phyloP scores from a whole-genome alignment of 2,329 filamentous ascomycete genomes.

The Onygenales sp. region DNA sequence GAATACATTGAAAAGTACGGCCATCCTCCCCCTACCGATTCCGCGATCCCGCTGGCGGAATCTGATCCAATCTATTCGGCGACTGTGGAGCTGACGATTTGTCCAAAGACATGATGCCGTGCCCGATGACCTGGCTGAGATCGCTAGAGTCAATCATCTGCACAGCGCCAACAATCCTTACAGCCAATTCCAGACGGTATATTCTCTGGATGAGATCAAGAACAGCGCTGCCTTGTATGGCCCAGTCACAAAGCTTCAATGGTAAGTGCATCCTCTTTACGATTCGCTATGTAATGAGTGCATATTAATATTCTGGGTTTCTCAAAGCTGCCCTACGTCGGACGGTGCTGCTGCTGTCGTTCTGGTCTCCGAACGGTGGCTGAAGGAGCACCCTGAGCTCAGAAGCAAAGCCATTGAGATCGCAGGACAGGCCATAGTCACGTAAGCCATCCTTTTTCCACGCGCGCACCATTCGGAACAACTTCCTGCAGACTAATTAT shows the following conservation, averaged over 20 bases:
- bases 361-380: constrained; percentile 13
- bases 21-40: background rate
- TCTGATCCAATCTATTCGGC: no score
- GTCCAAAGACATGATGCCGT: constrained; percentile 12
- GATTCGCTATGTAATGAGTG: background rate
- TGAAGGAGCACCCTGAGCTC: constrained; percentile 10
- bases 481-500: no score
- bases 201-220: constrained; percentile 13
- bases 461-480: no score
- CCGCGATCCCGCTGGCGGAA: no score
- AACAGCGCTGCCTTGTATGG: constrained; percentile 8
- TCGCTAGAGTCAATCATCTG: constrained; percentile 14
- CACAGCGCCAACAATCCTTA: constrained; percentile 14
- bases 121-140: constrained; percentile 13
- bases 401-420: constrained; percentile 13
- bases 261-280: background rate
- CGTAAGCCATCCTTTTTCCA: constrained; percentile 3
- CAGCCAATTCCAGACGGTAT: constrained; percentile 13
- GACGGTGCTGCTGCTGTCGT: constrained; percentile 14
- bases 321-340: constrained; percentile 10
- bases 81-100: background rate
- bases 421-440: constrained; percentile 13
- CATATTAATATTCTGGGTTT: background rate
- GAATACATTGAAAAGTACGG: constrained; percentile 17
- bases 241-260: constrained; percentile 12